Evolutionary conservation across 495 filamentous ascomycete genomes (phyloP).

Genomic region (Xylaria sp.): DNA sequence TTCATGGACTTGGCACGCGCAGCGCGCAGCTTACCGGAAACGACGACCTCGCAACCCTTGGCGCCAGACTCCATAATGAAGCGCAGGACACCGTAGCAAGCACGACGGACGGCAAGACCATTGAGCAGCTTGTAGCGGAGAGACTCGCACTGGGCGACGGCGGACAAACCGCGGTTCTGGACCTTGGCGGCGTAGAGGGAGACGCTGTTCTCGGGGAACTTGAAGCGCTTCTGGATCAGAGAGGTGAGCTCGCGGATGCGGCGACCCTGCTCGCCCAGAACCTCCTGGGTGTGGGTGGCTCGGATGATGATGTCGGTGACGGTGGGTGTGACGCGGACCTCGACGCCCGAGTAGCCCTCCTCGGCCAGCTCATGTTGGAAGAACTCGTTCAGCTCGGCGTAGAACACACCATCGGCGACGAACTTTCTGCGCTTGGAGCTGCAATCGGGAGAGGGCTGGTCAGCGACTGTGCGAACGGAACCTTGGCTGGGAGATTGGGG

Average conservation of each 20-base stretch:
- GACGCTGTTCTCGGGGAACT: constrained; percentile 99
- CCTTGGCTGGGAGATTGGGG: not conserved
- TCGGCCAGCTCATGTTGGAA: constrained; percentile 99
- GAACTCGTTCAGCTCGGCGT: constrained; percentile 99
- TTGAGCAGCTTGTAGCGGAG: constrained; percentile 99
- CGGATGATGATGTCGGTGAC: constrained; percentile 99
- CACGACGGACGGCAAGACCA: constrained; percentile 94
- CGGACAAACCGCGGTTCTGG: constrained; percentile 99
- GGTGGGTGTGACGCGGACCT: constrained; percentile 99
- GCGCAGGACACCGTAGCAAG: constrained; percentile 98
- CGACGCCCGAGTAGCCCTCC: constrained; percentile 99
- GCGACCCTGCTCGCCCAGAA: constrained; percentile 98
- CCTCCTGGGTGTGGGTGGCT: constrained; percentile 99
- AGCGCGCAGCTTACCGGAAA: constrained; percentile 97
- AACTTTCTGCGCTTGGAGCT: constrained; percentile 99
- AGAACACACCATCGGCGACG: constrained; percentile 99
- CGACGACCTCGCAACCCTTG: constrained; percentile 99
- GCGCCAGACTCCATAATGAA: constrained; percentile 99
- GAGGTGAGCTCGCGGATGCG: constrained; percentile 99
- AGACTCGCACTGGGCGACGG: constrained; percentile 99
- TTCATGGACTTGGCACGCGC: constrained; percentile 99
- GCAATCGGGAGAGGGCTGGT: constrained; percentile 28
- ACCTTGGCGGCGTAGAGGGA: constrained; percentile 99
- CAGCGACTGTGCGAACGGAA: constrained; percentile 20
- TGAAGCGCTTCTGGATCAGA: constrained; percentile 99